Conservation (phyloP, 2,329 filamentous ascomycete genomes). For the Hymenoscyphus scutula region DNA sequence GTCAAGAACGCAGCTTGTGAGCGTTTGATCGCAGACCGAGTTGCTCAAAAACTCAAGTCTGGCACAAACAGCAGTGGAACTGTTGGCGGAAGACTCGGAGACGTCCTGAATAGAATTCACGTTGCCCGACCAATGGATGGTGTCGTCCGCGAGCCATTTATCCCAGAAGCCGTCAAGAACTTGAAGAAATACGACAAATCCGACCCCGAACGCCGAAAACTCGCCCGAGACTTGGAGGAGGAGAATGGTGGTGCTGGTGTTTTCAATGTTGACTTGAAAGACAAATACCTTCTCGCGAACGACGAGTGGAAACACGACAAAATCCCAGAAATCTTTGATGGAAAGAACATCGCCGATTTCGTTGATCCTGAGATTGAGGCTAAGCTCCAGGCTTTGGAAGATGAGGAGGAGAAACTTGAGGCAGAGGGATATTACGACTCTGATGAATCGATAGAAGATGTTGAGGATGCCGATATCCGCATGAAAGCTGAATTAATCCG, state of each 20-base stretch:
- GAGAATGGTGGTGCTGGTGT: constrained; percentile 95
- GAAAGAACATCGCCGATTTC: constrained; percentile 97
- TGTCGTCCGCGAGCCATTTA: constrained; percentile 73
- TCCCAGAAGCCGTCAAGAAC: constrained; percentile 79
- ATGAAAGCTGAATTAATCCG: constrained; percentile 94
- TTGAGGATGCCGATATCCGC: constrained; percentile 80
- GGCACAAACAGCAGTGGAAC: constrained; percentile 74
- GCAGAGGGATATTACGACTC: constrained; percentile 92
- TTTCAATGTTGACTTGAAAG: constrained; percentile 88
- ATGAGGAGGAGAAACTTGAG: constrained; percentile 91
- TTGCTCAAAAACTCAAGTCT: constrained; percentile 94
- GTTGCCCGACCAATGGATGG: constrained; percentile 92
- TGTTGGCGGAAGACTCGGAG: constrained; percentile 77
- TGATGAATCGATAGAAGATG: constrained; percentile 76
- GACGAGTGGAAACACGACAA: constrained; percentile 95
- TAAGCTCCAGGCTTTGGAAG: constrained; percentile 87
- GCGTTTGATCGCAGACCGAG: constrained; percentile 85
- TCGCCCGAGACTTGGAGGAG: constrained; percentile 85
- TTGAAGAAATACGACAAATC: constrained; percentile 86
- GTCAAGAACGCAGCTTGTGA: constrained; percentile 96
- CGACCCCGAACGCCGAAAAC: constrained; percentile 77
- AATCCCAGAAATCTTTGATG: constrained; percentile 89
- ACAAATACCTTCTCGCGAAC: constrained; percentile 83
- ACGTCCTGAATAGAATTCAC: constrained; percentile 92
- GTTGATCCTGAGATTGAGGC: constrained; percentile 95